These are phyloP conservation scores for Boletus eberwhitei DNA, from an alignment of 768 basidiomycete species.

Conservation along the genomic window DNA sequence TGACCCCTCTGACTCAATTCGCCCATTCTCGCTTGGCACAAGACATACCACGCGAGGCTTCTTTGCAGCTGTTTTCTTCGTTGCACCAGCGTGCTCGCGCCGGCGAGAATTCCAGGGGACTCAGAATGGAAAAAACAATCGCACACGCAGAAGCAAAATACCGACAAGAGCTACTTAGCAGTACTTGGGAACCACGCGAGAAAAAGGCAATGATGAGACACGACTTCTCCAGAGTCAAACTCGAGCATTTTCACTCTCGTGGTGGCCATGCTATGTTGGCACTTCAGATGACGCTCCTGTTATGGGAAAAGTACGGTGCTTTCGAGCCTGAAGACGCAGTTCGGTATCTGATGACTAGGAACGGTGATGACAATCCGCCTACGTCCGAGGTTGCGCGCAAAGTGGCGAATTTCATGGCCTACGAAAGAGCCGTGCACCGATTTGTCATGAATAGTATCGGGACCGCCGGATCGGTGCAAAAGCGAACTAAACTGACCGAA, in stretches of 20 bases:
- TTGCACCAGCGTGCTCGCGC: constrained; percentile 27
- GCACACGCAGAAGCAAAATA: constrained; percentile 20
- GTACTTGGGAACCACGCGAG: constrained; percentile 27
- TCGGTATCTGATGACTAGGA: constrained; percentile 34
- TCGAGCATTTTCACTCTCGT: constrained; percentile 34
- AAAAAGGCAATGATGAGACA: constrained; percentile 28
- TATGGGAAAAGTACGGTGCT: constrained; percentile 36
- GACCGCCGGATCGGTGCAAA: constrained; percentile 18
- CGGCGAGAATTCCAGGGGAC: constrained; percentile 23
- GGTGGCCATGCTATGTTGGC: constrained; percentile 43
- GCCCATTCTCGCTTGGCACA: constrained; percentile 28
- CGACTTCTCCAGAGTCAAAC: constrained; percentile 27
- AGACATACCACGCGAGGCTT: constrained; percentile 30
- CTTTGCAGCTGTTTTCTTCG: constrained; percentile 26
- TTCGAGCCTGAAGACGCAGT: constrained; percentile 46
- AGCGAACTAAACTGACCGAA: constrained; percentile 29
- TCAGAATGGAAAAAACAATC: constrained; percentile 25
- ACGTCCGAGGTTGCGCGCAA: constrained; percentile 30
- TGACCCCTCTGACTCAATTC: constrained; percentile 31
- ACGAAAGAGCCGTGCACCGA: constrained; percentile 36
- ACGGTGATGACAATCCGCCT: constrained; percentile 24
- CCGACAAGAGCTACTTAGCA: constrained; percentile 15
- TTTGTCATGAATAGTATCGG: constrained; percentile 41
- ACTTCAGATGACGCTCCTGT: constrained; percentile 40
- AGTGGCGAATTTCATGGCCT: constrained; percentile 32